These are phyloP conservation scores for Aureobasidium melanogenum DNA, from an alignment of 2,329 filamentous ascomycete genomes.

Conservation along the genomic window DNA sequence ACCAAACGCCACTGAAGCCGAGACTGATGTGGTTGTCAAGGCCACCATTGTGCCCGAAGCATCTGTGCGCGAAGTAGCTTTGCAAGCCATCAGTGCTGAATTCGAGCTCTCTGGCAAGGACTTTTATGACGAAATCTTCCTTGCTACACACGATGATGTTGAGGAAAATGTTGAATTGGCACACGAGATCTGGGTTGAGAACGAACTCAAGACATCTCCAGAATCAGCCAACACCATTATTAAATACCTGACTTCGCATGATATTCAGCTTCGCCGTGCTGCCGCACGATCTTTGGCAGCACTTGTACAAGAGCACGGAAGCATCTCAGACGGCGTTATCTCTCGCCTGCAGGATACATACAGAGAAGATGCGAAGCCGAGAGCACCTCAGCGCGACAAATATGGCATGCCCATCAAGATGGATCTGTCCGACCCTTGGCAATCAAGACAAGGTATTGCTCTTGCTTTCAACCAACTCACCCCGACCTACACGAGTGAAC, in stretches of 20 bases:
- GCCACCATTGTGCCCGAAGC: slow-evolving; percentile 72
- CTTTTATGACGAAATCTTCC: slow-evolving; percentile 86
- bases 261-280: slow-evolving; percentile 73
- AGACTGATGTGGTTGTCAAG: slow-evolving; percentile 67
- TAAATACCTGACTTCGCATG: slow-evolving; percentile 69
- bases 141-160: slow-evolving; percentile 84
- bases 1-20: slow-evolving; percentile 63
- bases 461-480: slow-evolving; percentile 78
- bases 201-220: slow-evolving; percentile 61
- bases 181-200: slow-evolving; percentile 90
- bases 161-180: slow-evolving; percentile 79
- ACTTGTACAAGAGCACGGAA: slow-evolving; percentile 53
- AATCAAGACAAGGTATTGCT: slow-evolving; percentile 80
- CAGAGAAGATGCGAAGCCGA: slow-evolving; percentile 68
- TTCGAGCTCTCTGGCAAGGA: slow-evolving; percentile 82
- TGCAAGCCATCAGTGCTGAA: slow-evolving; percentile 85
- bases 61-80: slow-evolving; percentile 70
- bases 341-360: slow-evolving; percentile 62
- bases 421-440: slow-evolving; percentile 83
- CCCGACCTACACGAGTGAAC: slow-evolving; percentile 54
- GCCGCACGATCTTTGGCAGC: slow-evolving; percentile 75
- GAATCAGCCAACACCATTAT: slow-evolving; percentile 56
- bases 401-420: slow-evolving; percentile 92
- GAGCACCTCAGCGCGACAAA: slow-evolving; percentile 75
- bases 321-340: slow-evolving; percentile 54